Conservation (phyloP, 495 filamentous ascomycete genomes). For the Pseudoneurospora amorphoporcata region DNA sequence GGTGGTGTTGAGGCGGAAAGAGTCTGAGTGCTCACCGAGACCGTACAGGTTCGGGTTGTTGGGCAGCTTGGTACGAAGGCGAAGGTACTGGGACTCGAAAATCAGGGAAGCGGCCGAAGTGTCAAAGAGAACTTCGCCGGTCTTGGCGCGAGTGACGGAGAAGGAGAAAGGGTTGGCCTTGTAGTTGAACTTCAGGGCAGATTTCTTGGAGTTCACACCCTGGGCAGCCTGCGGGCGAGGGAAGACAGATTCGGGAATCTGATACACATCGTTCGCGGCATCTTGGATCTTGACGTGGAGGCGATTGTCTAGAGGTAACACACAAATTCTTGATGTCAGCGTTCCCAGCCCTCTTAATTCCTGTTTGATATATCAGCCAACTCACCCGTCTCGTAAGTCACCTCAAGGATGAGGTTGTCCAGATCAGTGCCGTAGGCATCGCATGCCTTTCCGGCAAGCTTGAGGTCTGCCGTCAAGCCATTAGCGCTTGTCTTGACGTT, state of each 20-base stretch:
- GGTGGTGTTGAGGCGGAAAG: constrained; percentile 57
- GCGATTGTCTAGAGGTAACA: constrained; percentile 44
- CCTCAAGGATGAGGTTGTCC: constrained; percentile 51
- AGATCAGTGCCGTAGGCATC: constrained; percentile 65
- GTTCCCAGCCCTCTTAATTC: background rate
- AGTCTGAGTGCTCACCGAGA: constrained; percentile 69
- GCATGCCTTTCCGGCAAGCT: constrained; percentile 55
- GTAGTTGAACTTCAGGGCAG: constrained; percentile 56
- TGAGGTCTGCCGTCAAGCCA: constrained; percentile 54
- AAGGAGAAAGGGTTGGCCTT: constrained; percentile 66
- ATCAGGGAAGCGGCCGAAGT: constrained; percentile 58
- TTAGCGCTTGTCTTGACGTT: constrained; percentile 46
- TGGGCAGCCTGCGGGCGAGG: constrained; percentile 41
- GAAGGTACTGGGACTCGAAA: constrained; percentile 72
- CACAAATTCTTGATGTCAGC: background rate
- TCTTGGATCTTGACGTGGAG: constrained; percentile 81
- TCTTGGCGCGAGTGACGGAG: constrained; percentile 50
- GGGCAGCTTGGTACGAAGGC: constrained; percentile 60
- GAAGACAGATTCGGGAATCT: constrained; percentile 64
- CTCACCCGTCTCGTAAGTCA: constrained; percentile 68
- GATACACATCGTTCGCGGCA: constrained; percentile 61
- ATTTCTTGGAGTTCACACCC: constrained; percentile 16
- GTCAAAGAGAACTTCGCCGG: constrained; percentile 68
- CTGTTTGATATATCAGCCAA: constrained; percentile 1
- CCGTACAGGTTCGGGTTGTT: constrained; percentile 65